Conservation (phyloP, 148 eudicot species). For the Rheum nobile region DNA sequence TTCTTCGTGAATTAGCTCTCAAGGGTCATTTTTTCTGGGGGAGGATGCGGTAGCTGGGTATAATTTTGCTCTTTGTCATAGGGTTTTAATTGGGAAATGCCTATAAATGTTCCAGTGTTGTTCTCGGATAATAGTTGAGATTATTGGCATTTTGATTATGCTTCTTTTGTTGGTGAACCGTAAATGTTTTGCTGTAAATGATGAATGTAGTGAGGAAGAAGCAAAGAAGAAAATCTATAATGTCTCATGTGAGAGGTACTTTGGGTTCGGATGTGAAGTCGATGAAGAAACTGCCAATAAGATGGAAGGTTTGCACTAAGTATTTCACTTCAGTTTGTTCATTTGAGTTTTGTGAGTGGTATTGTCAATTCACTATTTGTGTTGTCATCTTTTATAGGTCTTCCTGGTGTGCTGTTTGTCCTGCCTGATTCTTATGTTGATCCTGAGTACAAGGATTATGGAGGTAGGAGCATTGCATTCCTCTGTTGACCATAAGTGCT, state of each 20-base stretch:
- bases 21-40: too few species aligned
- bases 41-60: too few species aligned
- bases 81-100: background rate
- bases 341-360: background rate
- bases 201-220: constrained; percentile 58
- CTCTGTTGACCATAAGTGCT: background rate
- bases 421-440: constrained; percentile 98
- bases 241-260: constrained; percentile 89
- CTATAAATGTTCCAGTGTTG: background rate
- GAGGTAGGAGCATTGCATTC: constrained; percentile 35
- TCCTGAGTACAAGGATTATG: constrained; percentile 92
- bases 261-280: constrained; percentile 90
- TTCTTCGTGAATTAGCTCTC: background rate
- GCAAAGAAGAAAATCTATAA: constrained; percentile 89
- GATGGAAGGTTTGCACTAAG: constrained; percentile 67
- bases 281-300: constrained; percentile 94
- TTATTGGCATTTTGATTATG: background rate
- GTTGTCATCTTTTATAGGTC: constrained; percentile 26
- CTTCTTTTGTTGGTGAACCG: background rate
- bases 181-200: background rate
- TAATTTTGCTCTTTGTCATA: background rate
- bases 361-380: background rate
- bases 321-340: background rate
- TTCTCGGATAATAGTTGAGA: background rate
- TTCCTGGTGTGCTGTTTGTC: constrained; percentile 88